Evolutionary conservation across 805 yeast genomes (phyloP), one percentile per base, ranked within the genome.

Genomic region (Starmerella floricola): DNA sequence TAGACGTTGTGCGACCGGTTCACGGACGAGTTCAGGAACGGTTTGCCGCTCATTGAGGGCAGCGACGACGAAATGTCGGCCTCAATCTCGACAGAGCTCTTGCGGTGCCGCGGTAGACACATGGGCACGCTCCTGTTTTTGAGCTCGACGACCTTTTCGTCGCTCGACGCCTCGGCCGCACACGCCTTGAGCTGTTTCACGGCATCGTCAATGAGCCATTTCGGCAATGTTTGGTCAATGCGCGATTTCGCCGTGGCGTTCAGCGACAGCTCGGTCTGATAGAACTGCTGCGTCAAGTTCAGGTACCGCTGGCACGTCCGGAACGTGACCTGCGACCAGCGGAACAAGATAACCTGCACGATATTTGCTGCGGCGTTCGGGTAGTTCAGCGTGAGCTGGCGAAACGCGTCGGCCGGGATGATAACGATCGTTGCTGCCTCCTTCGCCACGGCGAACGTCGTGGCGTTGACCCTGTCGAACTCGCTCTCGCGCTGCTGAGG

Each of bases 331-430:
- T 93, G 73, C 57, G 85, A 84, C 40, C 91, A 68, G 48, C 94
- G 72, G 1, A 94, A 79, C 42, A 88, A 63, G 19, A 88, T 84
- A 74, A 88, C 86, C 53, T 93, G 95, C 12, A 88, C 88, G 24
- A 91, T 87, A 59, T 87, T 95, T 0, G 95, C 83, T 0, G 95
- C 79, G 1, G 95, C 83, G 48, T 81, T 74, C 5, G 97, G 97
- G 56, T 78, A 84, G 52, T 77, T 81, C 24, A 65, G 57, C 6
- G 81, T 78, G 31, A 88, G 70, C 41, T 80, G 66, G 42, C 73
- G 69, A 52, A 88, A 91, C 0, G 96, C 82, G 40, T 75, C 78
- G 1, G 78, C 75, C 0, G 98, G 98, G 13, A 88, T 87, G 29
- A 88, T 80, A 0, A 97, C 94, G 41, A 88, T 80, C 0, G 97